Conservation (phyloP, 371 early-diverging fungal genomes). For the Mortierella sp. region DNA sequence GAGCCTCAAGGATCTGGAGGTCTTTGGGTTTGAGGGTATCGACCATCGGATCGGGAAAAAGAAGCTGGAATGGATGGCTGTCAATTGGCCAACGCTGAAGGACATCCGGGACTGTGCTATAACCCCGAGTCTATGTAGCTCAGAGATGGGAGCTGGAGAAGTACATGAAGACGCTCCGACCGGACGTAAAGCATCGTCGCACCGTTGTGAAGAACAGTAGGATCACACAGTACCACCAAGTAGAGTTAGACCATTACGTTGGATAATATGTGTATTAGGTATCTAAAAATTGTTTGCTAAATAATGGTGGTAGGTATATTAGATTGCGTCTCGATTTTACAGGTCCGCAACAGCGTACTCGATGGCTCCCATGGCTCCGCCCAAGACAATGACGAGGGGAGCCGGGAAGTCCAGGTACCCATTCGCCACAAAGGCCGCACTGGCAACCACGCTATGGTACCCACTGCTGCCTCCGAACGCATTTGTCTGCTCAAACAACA, state of each 20-base stretch:
- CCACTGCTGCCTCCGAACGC: conserved; percentile 29
- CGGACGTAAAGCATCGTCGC: no score
- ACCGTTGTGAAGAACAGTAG: no score
- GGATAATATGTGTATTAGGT: background rate
- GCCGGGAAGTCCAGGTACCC: conserved; percentile 55
- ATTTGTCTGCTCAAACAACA: conserved; percentile 47
- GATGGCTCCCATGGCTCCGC: conserved; percentile 62
- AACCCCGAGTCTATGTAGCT: no score
- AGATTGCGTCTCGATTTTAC: background rate
- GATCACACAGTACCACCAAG: no score
- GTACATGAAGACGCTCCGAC: no score
- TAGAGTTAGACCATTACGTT: no score
- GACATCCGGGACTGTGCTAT: conserved; percentile 2
- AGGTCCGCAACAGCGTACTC: conserved; percentile 41
- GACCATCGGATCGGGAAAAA: conserved; percentile 2
- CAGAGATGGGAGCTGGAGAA: no score
- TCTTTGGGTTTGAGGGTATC: background rate
- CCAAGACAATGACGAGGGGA: conserved; percentile 58
- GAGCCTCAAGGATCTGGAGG: background rate
- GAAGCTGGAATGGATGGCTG: conserved; percentile 18
- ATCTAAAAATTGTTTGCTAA: background rate
- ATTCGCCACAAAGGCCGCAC: conserved; percentile 59
- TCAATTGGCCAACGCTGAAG: conserved; percentile 15
- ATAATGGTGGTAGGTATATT: background rate
- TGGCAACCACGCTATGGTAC: conserved; percentile 60